Base-by-base conservation (phyloP, 257 asterid genomes). In the Echites panduratus region DNA sequence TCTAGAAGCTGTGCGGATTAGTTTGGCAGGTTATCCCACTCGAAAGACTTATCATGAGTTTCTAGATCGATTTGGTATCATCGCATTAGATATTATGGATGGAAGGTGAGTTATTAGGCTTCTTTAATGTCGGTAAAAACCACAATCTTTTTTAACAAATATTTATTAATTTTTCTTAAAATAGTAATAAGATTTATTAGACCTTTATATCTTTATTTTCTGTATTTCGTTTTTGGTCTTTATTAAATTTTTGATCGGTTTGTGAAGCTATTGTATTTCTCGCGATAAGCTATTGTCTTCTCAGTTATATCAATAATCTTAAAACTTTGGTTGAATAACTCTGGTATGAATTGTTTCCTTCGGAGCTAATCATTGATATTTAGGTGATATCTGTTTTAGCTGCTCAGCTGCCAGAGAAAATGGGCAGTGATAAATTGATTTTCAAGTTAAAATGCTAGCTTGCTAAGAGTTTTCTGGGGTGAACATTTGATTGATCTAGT, bases 11-110 rank as follows among this genome's bases (percentile, higher is more conserved):
- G 97, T 95, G 74, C 97, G 99, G 53, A 95, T 95, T 82, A 95
- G 99, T 88, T 82, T 95, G 90, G 99, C 99, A 0, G 99, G 99
- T 71, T 95, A 95, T 75, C 99, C 99, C 71, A 92, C 98, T 7
- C 90, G 99, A 80, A 94, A 89, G 87, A 89, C 97, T 74, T 92
- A 90, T 77, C 91, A 86, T 75, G 99, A 92, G 80, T 95, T 95
- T 84, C 89, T 95, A 35, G 93, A 95, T 77, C 89, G 99, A 79
- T 95, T 90, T 86, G 99, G 99, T 70, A 84, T 95, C 38, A 82
- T 92, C 74, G 90, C 95, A 69, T 78, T 92, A 53, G 99, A 95
- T 72, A 82, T 90, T 65, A 56, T 89, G 87, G 86, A 87, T 77
- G 90, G 86, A 79, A 81, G 96, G 99, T 95, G 85, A 73, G 86